phyloP scores from a whole-genome alignment of 2,329 filamentous ascomycete species.

The Fusarium brevicatenulatum region DNA sequence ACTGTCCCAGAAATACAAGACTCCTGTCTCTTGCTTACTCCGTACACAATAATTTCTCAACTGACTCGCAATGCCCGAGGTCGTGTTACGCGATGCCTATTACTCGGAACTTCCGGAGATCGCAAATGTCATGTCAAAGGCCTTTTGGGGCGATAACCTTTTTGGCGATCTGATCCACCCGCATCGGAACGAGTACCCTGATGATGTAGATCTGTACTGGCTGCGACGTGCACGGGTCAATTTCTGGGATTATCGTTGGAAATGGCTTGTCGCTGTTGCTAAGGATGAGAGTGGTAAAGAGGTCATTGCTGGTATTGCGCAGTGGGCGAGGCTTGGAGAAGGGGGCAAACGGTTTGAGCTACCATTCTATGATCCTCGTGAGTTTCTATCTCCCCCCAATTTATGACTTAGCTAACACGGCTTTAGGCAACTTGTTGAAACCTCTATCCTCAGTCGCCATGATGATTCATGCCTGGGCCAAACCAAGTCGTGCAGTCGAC shows the following conservation, averaged over 20 bases:
- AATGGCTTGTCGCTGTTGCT: constrained; percentile 43
- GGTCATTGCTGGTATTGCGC: constrained; percentile 24
- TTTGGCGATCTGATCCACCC: constrained; percentile 50
- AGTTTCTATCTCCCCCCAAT: neutral
- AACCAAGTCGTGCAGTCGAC: constrained; percentile 22
- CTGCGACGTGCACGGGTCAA: constrained; percentile 42
- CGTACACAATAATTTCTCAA: neutral
- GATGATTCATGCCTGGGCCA: constrained; percentile 12
- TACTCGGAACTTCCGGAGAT: constrained; percentile 45
- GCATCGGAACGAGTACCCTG: constrained; percentile 45
- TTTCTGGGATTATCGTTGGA: constrained; percentile 45
- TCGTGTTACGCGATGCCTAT: constrained; percentile 25
- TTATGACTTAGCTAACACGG: fast-evolving
- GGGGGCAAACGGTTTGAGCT: constrained; percentile 24
- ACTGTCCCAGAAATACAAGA: neutral
- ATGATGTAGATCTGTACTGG: constrained; percentile 47
- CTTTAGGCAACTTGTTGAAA: constrained; percentile 29
- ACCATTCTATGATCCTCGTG: constrained; percentile 23
- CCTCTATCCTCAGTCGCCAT: constrained; percentile 28
- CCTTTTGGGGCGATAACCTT: constrained; percentile 49
- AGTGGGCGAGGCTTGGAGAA: constrained; percentile 35
- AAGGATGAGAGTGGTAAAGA: constrained; percentile 27
- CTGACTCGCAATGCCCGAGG: constrained; percentile 14
- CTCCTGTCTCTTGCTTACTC: constrained; percentile 1
- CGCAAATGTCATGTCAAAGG: constrained; percentile 45